phyloP scores from a whole-genome alignment of 1,139 yeast species.

The Debaryomyces sp. region DNA sequence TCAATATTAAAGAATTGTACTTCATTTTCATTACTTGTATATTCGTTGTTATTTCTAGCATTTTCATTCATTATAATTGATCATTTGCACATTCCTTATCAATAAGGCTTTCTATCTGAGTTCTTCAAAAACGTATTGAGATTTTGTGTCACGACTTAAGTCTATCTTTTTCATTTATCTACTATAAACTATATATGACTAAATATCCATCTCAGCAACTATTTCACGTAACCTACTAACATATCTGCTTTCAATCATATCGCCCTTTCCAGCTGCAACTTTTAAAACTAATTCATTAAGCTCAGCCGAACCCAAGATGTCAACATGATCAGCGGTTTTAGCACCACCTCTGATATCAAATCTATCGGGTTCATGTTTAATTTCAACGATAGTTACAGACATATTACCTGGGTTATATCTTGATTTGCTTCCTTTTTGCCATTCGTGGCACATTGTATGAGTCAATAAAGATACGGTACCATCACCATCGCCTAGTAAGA shows the following conservation, averaged over 20 bases:
- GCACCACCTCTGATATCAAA: slow-evolving; percentile 97
- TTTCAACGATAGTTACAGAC: slow-evolving; percentile 80
- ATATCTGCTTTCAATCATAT: slow-evolving; percentile 59
- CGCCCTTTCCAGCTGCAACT: slow-evolving; percentile 83
- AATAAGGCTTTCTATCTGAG: background rate
- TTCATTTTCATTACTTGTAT: slow-evolving; percentile 5
- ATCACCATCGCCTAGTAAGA: slow-evolving; percentile 87
- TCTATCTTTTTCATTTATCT: background rate
- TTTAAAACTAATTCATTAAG: slow-evolving; percentile 80
- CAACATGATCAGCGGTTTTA: slow-evolving; percentile 97
- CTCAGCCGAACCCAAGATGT: slow-evolving; percentile 90
- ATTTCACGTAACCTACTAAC: slow-evolving; percentile 65
- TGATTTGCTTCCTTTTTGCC: slow-evolving; percentile 68
- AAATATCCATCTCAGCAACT: slow-evolving; percentile 49
- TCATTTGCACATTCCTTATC: background rate
- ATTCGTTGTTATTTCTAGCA: slow-evolving; percentile 5
- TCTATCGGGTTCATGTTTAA: slow-evolving; percentile 89
- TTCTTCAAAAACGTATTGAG: background rate
- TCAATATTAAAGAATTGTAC: slow-evolving; percentile 8
- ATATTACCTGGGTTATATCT: slow-evolving; percentile 82
- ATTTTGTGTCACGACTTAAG: slow-evolving; percentile 3
- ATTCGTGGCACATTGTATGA: slow-evolving; percentile 77
- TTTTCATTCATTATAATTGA: slow-evolving; percentile 3
- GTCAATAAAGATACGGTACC: slow-evolving; percentile 90
- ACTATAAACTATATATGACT: slow-evolving; percentile 8